These are phyloP conservation scores for Rhodamnia argentea DNA, from an alignment of 345 rosid species.

Conservation along the genomic window DNA sequence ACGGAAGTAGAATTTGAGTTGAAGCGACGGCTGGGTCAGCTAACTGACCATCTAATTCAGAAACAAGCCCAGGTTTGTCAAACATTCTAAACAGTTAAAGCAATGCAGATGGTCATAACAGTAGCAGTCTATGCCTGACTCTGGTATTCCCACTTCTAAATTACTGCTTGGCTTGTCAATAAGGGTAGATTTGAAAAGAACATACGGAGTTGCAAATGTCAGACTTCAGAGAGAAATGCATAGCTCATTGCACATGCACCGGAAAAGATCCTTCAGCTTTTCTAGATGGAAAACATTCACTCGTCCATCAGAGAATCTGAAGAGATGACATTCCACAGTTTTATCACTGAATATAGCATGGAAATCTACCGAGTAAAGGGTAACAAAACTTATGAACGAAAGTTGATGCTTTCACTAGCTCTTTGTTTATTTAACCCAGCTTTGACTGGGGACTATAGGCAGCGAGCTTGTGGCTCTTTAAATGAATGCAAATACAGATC, in stretches of 20 bases:
- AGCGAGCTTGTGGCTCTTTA: neutral
- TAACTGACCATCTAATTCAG: constrained; percentile 96
- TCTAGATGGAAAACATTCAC: neutral
- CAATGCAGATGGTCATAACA: neutral
- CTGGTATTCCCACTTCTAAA: neutral
- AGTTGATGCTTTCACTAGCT: neutral
- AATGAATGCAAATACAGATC: neutral
- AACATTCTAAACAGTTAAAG: neutral
- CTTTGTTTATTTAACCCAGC: neutral
- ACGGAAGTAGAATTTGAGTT: constrained; percentile 87
- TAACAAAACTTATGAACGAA: neutral
- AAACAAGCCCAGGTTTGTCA: constrained; percentile 89
- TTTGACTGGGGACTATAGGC: neutral
- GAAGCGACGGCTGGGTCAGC: constrained; percentile 75
- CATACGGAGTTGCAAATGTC: neutral
- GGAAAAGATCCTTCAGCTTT: neutral
- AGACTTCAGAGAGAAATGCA: neutral
- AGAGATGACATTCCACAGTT: neutral
- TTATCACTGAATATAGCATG: neutral
- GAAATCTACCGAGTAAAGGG: neutral
- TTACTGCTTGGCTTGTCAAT: neutral
- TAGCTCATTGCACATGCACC: neutral
- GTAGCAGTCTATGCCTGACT: neutral
- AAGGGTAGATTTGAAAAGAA: neutral
- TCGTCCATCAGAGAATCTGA: neutral